Evolutionary conservation across 2,329 filamentous ascomycete genomes (phyloP), one percentile per base, ranked within the genome.

Genomic region (Exophiala spinifera): DNA sequence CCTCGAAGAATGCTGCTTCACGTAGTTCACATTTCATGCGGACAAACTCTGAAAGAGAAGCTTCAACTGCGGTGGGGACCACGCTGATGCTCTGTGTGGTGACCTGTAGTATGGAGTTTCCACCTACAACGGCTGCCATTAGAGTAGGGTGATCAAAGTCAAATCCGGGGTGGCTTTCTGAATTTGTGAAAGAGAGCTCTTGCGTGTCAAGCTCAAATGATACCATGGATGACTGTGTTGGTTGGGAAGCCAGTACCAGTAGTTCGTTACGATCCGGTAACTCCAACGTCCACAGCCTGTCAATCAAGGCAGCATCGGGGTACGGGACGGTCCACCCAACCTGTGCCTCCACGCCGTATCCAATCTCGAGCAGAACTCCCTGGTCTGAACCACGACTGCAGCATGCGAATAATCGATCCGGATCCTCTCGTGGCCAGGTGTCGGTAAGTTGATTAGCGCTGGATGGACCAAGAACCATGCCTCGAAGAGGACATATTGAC

Each of bases 281-380:
- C 20, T 72, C 63, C 54, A 78, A 65, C 31, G 69, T 67, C 75
- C 75, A 79, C 59, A 79, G 65, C 33, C 70, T 69, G 44, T 70
- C 64, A 3, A 76, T 68, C 37, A 69, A 69, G 11, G 66, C 65
- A 4, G 73, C 59, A 53, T 74, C 71, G 46, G 74, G 72, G 34
- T 74, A 63, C 13, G 69, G 65, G 49, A 73, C 69, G 1, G 69
- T 65, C 45, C 71, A 64, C 10, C 80, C 83, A 60, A 89, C 82
- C 52, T 80, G 82, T 15, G 86, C 88, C 64, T 87, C 82, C 23
- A 89, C 72, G 3, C 89, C 88, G 67, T 83, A 77, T 58, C 87
- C 80, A 57, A 89, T 76, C 64, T 92, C 87, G 2, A 82, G 81
- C 20, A 92, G 73, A 6, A 80, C 79, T 8, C 87, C 87, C 25